phyloP scores from a whole-genome alignment of 345 rosid species.

The Bruguiera gymnorhiza region DNA sequence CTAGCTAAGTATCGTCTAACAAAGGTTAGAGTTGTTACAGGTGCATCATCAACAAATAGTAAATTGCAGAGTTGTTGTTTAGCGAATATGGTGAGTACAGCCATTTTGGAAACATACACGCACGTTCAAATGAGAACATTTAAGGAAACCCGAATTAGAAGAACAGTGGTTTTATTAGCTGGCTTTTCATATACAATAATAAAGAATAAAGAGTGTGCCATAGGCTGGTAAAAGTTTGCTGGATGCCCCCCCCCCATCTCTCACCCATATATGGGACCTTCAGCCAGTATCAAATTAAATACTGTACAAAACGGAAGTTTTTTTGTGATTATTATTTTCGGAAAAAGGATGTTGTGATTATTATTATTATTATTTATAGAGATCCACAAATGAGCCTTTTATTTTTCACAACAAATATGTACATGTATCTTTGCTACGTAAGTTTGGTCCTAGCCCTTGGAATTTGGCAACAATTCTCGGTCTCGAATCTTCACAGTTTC shows the following conservation, averaged over 20 bases:
- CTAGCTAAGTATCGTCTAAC: no score
- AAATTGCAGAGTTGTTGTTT: no score
- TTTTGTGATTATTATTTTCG: background rate
- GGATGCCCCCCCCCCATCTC: no score
- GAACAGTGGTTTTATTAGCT: background rate
- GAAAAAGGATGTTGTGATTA: no score
- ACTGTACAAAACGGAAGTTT: background rate
- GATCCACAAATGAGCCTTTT: no score
- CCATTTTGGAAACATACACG: background rate
- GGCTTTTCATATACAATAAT: no score
- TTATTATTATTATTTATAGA: no score
- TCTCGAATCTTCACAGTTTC: background rate
- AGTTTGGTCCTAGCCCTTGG: background rate
- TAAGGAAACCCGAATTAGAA: slow-evolving; percentile 3
- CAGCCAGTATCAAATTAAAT: slow-evolving; percentile 1
- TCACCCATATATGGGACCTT: background rate
- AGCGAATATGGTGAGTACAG: no score
- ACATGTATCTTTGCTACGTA: background rate
- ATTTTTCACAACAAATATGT: background rate
- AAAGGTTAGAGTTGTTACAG: no score
- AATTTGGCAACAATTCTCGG: background rate
- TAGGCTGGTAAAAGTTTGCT: no score
- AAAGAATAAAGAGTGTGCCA: no score
- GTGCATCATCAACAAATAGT: no score
- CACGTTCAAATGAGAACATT: slow-evolving; percentile 4